Evolutionary conservation across 805 yeast genomes (phyloP).

Genomic region (Schwanniomyces vanrijiae): DNA sequence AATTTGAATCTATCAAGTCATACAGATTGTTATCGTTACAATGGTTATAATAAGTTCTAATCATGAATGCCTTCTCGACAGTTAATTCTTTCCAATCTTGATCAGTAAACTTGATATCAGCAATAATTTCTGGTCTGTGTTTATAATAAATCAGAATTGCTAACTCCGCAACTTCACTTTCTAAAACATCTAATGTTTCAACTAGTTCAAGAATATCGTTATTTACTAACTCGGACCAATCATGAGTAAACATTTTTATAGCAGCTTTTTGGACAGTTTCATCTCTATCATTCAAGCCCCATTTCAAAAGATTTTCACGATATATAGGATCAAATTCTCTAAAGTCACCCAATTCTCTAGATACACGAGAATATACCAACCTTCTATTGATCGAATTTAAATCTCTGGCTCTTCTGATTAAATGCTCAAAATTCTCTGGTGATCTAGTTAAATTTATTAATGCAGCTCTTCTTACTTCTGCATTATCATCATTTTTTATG

Average conservation of each 20-base stretch:
- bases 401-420: slow-evolving; percentile 84
- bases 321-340: slow-evolving; percentile 47
- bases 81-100: slow-evolving; percentile 69
- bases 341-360: slow-evolving; percentile 68
- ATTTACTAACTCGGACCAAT: slow-evolving; percentile 70
- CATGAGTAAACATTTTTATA: slow-evolving; percentile 59
- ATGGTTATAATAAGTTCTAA: slow-evolving; percentile 63
- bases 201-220: slow-evolving; percentile 72
- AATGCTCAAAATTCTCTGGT: slow-evolving; percentile 49
- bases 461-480: slow-evolving; percentile 89
- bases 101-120: slow-evolving; percentile 59
- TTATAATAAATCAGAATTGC: slow-evolving; percentile 67
- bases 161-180: slow-evolving; percentile 62
- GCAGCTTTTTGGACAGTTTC: slow-evolving; percentile 72
- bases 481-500: slow-evolving; percentile 73
- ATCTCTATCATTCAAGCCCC: slow-evolving; percentile 92
- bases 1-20: slow-evolving; percentile 61
- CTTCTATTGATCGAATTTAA: slow-evolving; percentile 69
- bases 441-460: slow-evolving; percentile 66
- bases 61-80: slow-evolving; percentile 71
- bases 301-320: slow-evolving; percentile 66
- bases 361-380: slow-evolving; percentile 63
- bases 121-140: slow-evolving; percentile 60
- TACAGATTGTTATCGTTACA: slow-evolving; percentile 55
- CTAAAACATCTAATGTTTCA: slow-evolving; percentile 68